phyloP scores from a whole-genome alignment of 345 rosid genomes.

The Sonneratia alba region DNA sequence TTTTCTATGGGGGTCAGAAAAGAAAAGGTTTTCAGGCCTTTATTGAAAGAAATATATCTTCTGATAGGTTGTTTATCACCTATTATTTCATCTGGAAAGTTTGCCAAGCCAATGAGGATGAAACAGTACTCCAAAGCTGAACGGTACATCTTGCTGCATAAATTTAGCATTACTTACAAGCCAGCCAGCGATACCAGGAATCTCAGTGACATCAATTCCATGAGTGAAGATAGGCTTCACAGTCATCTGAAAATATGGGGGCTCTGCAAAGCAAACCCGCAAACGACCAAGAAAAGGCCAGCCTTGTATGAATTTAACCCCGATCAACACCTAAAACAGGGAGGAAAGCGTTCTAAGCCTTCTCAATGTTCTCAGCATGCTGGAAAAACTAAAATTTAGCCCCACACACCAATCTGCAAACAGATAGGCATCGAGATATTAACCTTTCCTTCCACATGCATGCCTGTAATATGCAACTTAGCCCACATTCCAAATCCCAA shows the following conservation, averaged over 20 bases:
- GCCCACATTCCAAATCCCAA: conserved; percentile 94
- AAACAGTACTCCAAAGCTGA: not conserved
- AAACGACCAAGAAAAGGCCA: conserved; percentile 95
- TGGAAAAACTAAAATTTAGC: not conserved
- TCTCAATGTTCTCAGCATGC: not conserved
- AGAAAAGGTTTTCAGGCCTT: not conserved
- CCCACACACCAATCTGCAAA: not conserved
- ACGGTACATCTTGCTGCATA: not conserved
- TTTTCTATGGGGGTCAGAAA: not conserved
- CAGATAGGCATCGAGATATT: not conserved
- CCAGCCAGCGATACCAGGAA: conserved; percentile 99
- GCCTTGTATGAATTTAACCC: conserved; percentile 70
- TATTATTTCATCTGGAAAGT: not conserved
- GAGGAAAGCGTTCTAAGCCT: not conserved
- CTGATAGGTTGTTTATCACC: not conserved
- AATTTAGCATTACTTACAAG: conserved; percentile 45
- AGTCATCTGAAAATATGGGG: conserved; percentile 93
- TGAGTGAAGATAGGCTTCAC: conserved; percentile 75
- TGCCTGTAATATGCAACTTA: conserved; percentile 81
- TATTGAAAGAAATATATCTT: not conserved
- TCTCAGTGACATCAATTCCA: conserved; percentile 78
- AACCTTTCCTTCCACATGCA: conserved; percentile 96
- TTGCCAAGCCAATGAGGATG: not conserved
- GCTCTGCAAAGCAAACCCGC: conserved; percentile 92
- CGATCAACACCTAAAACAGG: conserved; percentile 64